Base-by-base conservation (phyloP, 2,329 filamentous ascomycete genomes). In the Dryadomyces quercivorus region DNA sequence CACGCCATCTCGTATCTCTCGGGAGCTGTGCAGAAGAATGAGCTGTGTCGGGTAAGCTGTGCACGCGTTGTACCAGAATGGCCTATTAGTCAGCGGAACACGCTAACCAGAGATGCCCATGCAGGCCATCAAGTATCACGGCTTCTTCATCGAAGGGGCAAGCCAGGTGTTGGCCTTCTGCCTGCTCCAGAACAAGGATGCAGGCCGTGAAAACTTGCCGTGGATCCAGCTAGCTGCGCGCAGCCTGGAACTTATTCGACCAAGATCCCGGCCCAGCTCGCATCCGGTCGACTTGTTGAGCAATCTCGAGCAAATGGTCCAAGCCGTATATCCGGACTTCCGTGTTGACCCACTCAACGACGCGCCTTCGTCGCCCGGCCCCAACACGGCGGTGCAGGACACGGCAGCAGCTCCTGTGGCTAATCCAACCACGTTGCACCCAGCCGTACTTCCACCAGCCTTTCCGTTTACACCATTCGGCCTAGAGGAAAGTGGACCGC, bases 121-220 rank as follows among this genome's bases (percentile, higher is more conserved):
- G n/a, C 16, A 56, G 55, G 43, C 53, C 1, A 45, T 60, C 21
- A 58, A 58, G 2, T 59, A 60, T 26, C 52, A 56, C 18, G 56
- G 51, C 21, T 60, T 60, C 26, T 60, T 60, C 47, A 53, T 60
- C 20, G 57, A 59, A 16, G 59, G 59, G n/a, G 57, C 59, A 1
- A 56, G 56, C 22, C 52, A 56, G 15, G 57, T 55, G 2, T 47
- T 60, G 15, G 57, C 51, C 0, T 59, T 58, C 38, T 55, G 57
- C 31, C 44, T 59, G 2, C 51, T 59, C 5, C 57, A 60, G 34
- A 48, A 54, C 38, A 56, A 53, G 38, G 9, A 26, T 2, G 38
- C 46, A 1, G 52, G 51, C 6, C 55, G 51, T 5, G 31, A 51
- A 40, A 58, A 52, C 42, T 46, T 60, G 4, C 55, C 55, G 1